Evolutionary conservation across 2,329 filamentous ascomycete species (phyloP), one percentile per base, ranked within the genome.

Genomic region (Pestalotiopsis sp.): DNA sequence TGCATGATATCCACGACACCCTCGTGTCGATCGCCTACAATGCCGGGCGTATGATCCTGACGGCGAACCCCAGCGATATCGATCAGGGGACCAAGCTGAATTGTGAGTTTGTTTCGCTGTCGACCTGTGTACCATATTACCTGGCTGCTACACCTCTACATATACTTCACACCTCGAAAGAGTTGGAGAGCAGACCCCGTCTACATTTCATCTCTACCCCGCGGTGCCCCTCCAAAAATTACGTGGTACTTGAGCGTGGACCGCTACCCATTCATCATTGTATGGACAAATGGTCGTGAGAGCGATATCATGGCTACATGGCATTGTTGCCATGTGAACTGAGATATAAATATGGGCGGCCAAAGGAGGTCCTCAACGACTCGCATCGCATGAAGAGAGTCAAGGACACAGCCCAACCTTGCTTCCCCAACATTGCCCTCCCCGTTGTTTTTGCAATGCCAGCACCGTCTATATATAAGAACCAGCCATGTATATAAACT

Each of bases 11-110:
- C 70, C 89, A 88, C 72, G 87, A 91, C 78, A 85, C 85, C 64
- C 81, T 92, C 70, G 78, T 91, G 73, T 76, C 80, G 64, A 80
- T 91, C 67, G 89, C 89, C 75, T 84, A 86, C 70, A 85, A 87
- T 78, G 89, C 89, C n/a, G 89, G 89, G 71, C 78, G 80, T 67
- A 90, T 89, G 86, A 91, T 91, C 71, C 78, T 88, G 64, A 81
- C 82, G 1, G 89, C 89, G 40, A 88, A 89, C 71, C 88, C 88
- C 0, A 84, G 84, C 58, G 83, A 86, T 71, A 84, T 88, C 56
- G 81, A 83, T 65, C 84, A 83, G 14, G 88, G 83, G 62, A 89
- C 85, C 40, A 92, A 92, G 80, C 82, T 90, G 73, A 92, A 91
- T 76, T 90, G 89, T 89, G 77, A 69, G 79, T n/a, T 2, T 13